phyloP scores from a whole-genome alignment of 2,329 filamentous ascomycete genomes.

The Colletotrichum incanum region DNA sequence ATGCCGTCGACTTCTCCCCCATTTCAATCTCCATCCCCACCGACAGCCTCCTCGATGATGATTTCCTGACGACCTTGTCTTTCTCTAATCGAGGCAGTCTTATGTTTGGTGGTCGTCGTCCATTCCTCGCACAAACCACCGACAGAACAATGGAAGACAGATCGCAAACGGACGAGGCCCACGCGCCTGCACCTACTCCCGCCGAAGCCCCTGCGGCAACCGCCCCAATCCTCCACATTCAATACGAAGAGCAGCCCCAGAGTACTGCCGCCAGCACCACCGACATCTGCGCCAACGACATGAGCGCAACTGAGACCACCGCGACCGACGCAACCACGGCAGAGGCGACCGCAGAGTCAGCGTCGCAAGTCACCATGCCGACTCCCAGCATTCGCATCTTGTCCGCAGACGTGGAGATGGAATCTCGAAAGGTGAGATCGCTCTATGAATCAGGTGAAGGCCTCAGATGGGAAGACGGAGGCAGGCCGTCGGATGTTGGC shows the following conservation, averaged over 20 bases:
- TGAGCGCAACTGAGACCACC: conserved; percentile 5
- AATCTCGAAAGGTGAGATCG: conserved; percentile 78
- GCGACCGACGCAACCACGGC: conserved; percentile 22
- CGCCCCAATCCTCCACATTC: conserved; percentile 32
- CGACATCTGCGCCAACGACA: conserved; percentile 4
- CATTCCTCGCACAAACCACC: conserved; percentile 33
- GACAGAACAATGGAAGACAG: conserved; percentile 30
- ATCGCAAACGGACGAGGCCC: conserved; percentile 23
- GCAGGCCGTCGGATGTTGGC: conserved; percentile 61
- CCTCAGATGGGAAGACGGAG: conserved; percentile 68
- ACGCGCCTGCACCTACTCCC: conserved; percentile 15
- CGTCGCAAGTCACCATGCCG: conserved; percentile 41
- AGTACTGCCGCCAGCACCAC: conserved; percentile 23
- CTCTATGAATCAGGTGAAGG: conserved; percentile 73
- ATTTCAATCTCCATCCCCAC: conserved; percentile 72
- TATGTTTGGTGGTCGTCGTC: conserved; percentile 65
- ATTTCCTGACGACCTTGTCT: conserved; percentile 68
- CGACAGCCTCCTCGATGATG: conserved; percentile 71
- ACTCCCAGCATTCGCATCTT: conserved; percentile 68
- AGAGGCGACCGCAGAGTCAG: conserved; percentile 43
- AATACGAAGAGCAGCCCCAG: conserved; percentile 33
- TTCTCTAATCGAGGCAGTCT: conserved; percentile 77
- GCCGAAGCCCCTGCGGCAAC: conserved; percentile 16
- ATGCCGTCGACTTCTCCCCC: conserved; percentile 59
- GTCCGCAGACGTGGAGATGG: conserved; percentile 71